phyloP scores from a whole-genome alignment of 2,329 filamentous ascomycete species.

The Thielaviopsis populi region DNA sequence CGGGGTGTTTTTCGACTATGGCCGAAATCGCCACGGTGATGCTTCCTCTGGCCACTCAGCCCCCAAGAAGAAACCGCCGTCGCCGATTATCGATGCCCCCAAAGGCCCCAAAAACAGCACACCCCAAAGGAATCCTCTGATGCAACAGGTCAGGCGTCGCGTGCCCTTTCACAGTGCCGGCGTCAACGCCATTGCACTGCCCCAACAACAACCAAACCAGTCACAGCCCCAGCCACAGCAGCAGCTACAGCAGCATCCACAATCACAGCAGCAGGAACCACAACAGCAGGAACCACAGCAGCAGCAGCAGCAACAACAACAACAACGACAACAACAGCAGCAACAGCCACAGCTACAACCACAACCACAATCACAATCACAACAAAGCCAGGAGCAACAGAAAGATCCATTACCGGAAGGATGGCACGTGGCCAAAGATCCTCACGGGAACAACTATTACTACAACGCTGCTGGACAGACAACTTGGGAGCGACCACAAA shows the following conservation, averaged over 20 bases:
- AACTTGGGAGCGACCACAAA: constrained; percentile 67
- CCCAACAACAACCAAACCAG: constrained; percentile 18
- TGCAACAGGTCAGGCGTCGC: constrained; percentile 4
- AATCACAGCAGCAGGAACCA: not conserved
- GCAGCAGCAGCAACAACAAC: constrained; percentile 3
- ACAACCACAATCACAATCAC: not conserved
- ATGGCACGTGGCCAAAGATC: constrained; percentile 66
- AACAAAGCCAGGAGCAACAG: constrained; percentile 3
- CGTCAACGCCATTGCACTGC: constrained; percentile 22
- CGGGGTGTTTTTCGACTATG: constrained; percentile 7
- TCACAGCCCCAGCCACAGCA: not conserved
- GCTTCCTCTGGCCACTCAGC: constrained; percentile 21
- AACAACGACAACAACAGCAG: not conserved
- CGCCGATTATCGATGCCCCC: constrained; percentile 35
- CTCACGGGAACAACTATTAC: constrained; percentile 64
- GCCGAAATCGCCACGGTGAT: constrained; percentile 6
- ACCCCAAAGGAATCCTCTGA: constrained; percentile 32
- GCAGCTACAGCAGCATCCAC: not conserved
- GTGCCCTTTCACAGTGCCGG: constrained; percentile 34
- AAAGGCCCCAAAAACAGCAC: constrained; percentile 46
- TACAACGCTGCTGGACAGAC: constrained; percentile 65
- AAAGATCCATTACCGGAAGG: constrained; percentile 53
- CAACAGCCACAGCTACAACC: not conserved
- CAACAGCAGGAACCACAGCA: not conserved
- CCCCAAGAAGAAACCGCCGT: constrained; percentile 44